Percentiles rank a stretch among this genome's conserved stretches.
These are phyloP conservation scores for Leccinellum luteum DNA, from an alignment of 768 basidiomycete genomes.

Conservation along the genomic window DNA sequence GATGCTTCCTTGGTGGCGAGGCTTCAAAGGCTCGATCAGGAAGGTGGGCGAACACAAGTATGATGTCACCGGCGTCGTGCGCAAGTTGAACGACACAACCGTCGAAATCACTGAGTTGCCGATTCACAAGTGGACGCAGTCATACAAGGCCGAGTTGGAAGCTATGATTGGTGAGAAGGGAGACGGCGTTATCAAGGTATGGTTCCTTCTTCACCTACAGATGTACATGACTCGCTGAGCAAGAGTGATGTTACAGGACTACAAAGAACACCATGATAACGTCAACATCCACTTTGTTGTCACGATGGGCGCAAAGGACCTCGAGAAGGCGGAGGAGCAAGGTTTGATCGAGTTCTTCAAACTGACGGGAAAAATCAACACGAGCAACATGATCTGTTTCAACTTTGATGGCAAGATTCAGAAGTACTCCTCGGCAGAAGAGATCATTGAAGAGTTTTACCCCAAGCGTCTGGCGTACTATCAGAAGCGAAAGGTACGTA, in stretches of 20 bases:
- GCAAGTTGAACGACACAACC: constrained; percentile 81
- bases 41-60: constrained; percentile 81
- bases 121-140: constrained; percentile 92
- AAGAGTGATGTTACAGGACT: constrained; percentile 61
- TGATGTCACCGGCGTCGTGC: constrained; percentile 70
- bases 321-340: constrained; percentile 86
- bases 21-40: constrained; percentile 88
- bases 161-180: constrained; percentile 85
- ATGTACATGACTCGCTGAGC: neutral
- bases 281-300: constrained; percentile 87
- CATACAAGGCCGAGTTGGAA: constrained; percentile 91
- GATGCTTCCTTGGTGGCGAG: constrained; percentile 98
- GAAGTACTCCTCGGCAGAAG: constrained; percentile 86
- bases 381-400: constrained; percentile 98
- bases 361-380: constrained; percentile 77
- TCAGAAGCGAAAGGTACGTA: constrained; percentile 88
- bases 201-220: neutral
- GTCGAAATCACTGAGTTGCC: constrained; percentile 95
- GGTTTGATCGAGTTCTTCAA: constrained; percentile 93
- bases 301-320: constrained; percentile 73
- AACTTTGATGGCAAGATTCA: constrained; percentile 95
- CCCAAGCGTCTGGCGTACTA: constrained; percentile 86
- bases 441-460: constrained; percentile 92
- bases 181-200: constrained; percentile 77
- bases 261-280: constrained; percentile 95